Evolutionary conservation across 2,329 filamentous ascomycete genomes (phyloP).

Genomic region (Madurella fahalii): DNA sequence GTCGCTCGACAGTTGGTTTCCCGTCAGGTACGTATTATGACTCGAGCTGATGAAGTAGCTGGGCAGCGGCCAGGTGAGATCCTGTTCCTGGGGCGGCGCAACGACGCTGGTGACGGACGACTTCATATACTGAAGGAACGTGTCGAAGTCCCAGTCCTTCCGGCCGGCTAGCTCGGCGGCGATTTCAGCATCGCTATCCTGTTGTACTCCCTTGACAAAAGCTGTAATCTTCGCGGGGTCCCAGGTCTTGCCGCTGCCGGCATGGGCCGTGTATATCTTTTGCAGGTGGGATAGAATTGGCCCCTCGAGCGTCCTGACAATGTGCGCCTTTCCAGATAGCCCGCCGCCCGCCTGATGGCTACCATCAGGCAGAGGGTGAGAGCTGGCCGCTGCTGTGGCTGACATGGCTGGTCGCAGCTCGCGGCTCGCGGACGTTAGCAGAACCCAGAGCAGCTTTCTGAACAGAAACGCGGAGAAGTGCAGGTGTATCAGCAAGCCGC

Average conservation of each 20-base stretch:
- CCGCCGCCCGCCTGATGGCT: conserved; percentile 47
- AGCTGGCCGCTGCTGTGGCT: neutral
- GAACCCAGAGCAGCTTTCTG: neutral
- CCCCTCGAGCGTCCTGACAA: conserved; percentile 40
- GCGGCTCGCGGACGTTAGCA: neutral
- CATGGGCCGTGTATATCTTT: conserved; percentile 44
- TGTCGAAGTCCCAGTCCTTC: conserved; percentile 42
- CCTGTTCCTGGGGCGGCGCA: conserved; percentile 38
- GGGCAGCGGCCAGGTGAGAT: conserved; percentile 72
- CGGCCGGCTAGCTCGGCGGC: conserved; percentile 15
- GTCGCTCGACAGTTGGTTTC: conserved; percentile 80
- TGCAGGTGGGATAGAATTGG: conserved; percentile 41
- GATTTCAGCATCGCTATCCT: conserved; percentile 33
- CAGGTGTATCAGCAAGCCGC: neutral
- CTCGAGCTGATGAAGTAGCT: conserved; percentile 94
- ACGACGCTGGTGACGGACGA: conserved; percentile 44
- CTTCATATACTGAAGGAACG: conserved; percentile 55
- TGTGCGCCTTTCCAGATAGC: conserved; percentile 39
- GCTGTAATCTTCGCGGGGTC: conserved; percentile 40
- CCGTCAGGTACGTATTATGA: conserved; percentile 90
- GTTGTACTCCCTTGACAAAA: conserved; percentile 47
- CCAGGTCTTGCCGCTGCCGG: conserved; percentile 42
- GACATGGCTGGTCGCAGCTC: conserved; percentile 10
- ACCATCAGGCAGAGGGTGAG: conserved; percentile 26
- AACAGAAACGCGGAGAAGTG: neutral